Base-by-base conservation (phyloP, 257 asterid genomes). In the Catharanthus roseus region DNA sequence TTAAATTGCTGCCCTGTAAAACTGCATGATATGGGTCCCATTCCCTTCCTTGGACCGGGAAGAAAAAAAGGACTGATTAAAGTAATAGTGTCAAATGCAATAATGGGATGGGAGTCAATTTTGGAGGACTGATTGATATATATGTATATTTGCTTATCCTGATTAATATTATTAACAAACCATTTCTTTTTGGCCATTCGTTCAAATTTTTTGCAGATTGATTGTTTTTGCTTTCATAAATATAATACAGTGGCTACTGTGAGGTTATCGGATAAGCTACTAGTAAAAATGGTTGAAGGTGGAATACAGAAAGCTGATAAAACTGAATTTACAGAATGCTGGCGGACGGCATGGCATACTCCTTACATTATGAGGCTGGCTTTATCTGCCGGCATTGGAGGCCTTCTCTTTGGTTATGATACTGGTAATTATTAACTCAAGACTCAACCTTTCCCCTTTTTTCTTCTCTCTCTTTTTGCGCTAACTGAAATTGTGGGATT, bases 311-410 rank as follows among this genome's bases (percentile, higher is more conserved):
- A 72, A 68, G 74, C 85, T 21, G 82, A 65, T 53, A 75, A 65
- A 55, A 78, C 82, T 34, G 80, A 81, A 23, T 76, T 75, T 42
- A 81, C 85, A 9, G 82, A 78, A 47, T 81, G 82, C 5, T 81
- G 82, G 85, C 68, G 58, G 24, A 74, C 85, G 4, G 41, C 77
- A 50, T 81, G 78, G 85, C 53, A 47, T 62, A 81, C 78, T 23
- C 85, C 80, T 29, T 81, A 81, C 61, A 78, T 81, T 28, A 78
- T 81, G 85, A 71, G 66, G 64, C 75, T 81, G 18, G 85, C 85
- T 16, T 68, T 81, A 19, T 81, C 82, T 3, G 85, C 85, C 24
- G 85, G 82, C 26, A 78, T 81, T 58, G 82, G 82, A 6, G 85
- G 85, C 16, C 79, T 81, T 31, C 73, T 81, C 38, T 81, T 81